phyloP scores from a whole-genome alignment of 441 rosid species.

The Macaranga tanarius region DNA sequence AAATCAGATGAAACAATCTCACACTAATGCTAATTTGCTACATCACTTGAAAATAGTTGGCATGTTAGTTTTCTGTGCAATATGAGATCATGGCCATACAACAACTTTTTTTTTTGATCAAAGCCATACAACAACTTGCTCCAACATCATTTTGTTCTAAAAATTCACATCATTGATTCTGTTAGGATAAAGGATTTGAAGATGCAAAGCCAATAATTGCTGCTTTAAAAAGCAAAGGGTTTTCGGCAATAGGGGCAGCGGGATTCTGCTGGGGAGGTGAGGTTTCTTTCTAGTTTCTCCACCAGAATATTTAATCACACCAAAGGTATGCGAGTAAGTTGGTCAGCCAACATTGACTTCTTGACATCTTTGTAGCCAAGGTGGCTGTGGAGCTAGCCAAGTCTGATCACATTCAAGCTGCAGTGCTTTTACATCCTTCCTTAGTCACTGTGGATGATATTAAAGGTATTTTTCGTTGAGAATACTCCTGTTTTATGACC shows the following conservation, averaged over 20 bases:
- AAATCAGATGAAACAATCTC: background rate
- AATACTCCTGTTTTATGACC: background rate
- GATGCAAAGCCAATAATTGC: background rate
- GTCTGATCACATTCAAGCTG: slow-evolving; percentile 55
- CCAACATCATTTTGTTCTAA: slow-evolving; percentile 5
- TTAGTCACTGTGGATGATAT: slow-evolving; percentile 64
- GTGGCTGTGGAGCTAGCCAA: slow-evolving; percentile 67
- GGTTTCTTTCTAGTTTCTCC: slow-evolving; percentile 14
- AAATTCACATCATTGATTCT: background rate
- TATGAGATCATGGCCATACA: background rate
- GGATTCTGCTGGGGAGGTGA: slow-evolving; percentile 44
- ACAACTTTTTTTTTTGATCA: background rate
- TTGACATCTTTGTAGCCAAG: slow-evolving; percentile 46
- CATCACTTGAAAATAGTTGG: background rate
- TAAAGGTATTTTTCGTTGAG: slow-evolving; percentile 42
- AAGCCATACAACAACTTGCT: background rate
- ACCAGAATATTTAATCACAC: background rate
- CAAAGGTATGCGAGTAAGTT: background rate
- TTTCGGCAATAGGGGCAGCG: background rate
- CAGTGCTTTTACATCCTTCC: slow-evolving; percentile 72
- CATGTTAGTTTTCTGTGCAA: too few relatives aligned
- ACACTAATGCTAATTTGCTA: background rate
- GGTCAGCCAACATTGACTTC: background rate
- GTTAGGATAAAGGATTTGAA: slow-evolving; percentile 2
- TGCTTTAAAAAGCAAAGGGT: background rate